Conservation (phyloP, 1,139 yeast genomes). For the Pneumocystis carinii region DNA sequence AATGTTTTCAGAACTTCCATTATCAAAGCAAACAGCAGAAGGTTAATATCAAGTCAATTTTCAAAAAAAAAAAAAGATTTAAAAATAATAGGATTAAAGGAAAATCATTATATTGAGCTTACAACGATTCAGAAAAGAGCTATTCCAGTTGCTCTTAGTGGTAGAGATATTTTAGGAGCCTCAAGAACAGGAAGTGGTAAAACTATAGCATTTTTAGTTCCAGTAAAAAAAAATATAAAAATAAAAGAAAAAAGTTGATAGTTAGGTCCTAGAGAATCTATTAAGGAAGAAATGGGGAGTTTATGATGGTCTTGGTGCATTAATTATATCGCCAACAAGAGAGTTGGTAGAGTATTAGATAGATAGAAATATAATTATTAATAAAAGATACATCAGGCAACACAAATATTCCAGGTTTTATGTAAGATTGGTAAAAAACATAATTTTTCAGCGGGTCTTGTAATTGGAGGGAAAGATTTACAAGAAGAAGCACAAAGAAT, state of each 20-base stretch:
- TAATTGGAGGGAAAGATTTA: slow-evolving; percentile 93
- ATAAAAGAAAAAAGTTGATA: slow-evolving; percentile 16
- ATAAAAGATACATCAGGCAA: slow-evolving; percentile 31
- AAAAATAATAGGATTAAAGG: slow-evolving; percentile 50
- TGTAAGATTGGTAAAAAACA: slow-evolving; percentile 69
- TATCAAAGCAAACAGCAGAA: slow-evolving; percentile 40
- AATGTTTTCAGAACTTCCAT: slow-evolving; percentile 47
- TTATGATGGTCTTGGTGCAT: slow-evolving; percentile 82
- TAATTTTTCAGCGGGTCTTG: slow-evolving; percentile 80
- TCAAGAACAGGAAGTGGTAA: slow-evolving; percentile 97
- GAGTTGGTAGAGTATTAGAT: slow-evolving; percentile 33
- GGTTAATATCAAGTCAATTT: slow-evolving; percentile 20
- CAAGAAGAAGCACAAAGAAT: slow-evolving; percentile 76
- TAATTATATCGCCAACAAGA: slow-evolving; percentile 83
- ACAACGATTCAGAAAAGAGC: slow-evolving; percentile 79
- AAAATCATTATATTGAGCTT: slow-evolving; percentile 47
- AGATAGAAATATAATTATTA: neutral
- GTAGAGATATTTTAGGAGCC: slow-evolving; percentile 76
- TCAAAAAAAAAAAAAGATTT: slow-evolving; percentile 46
- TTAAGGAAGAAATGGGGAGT: slow-evolving; percentile 69
- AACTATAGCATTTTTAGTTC: slow-evolving; percentile 80
- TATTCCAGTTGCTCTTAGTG: slow-evolving; percentile 62
- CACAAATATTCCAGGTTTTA: slow-evolving; percentile 83
- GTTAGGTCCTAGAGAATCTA: slow-evolving; percentile 15
- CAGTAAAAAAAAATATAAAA: slow-evolving; percentile 22